phyloP scores from a whole-genome alignment of 495 filamentous ascomycete genomes.

The Poronia punctata region DNA sequence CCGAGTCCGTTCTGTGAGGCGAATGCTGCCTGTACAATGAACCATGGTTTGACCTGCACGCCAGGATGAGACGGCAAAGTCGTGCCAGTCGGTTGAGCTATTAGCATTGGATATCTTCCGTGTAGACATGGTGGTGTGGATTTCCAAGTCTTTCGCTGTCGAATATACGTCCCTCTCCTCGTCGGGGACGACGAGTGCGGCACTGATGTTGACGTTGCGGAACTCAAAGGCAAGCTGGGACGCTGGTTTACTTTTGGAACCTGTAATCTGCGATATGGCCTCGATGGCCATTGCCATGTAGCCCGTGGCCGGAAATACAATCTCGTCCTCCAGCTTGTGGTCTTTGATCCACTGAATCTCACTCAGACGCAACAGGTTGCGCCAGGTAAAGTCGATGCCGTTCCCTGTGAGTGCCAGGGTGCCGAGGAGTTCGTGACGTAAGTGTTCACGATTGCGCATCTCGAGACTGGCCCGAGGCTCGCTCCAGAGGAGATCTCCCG shows the following conservation, averaged over 20 bases:
- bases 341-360: conserved; percentile 40
- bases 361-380: conserved; percentile 12
- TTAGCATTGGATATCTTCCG: conserved; percentile 13
- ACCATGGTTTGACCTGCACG: conserved; percentile 6
- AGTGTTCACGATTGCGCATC: conserved; percentile 22
- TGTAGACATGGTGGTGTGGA: conserved; percentile 12
- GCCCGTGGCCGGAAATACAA: conserved; percentile 49
- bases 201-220: conserved; percentile 7
- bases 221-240: conserved; percentile 2
- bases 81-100: conserved; percentile 13
- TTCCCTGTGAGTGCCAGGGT: conserved; percentile 8
- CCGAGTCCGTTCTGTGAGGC: not conserved
- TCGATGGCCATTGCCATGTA: conserved; percentile 48
- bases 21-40: conserved; percentile 17
- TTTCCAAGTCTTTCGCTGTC: too few relatives aligned
- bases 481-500: conserved; percentile 19
- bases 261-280: conserved; percentile 28
- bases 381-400: conserved; percentile 15
- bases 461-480: conserved; percentile 30
- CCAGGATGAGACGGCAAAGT: conserved; percentile 23
- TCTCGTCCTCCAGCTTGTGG: conserved; percentile 30
- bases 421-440: conserved; percentile 17
- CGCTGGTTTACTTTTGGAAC: not conserved
- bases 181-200: conserved; percentile 3
- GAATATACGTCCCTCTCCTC: conserved; percentile 2